phyloP scores from a whole-genome alignment of 73 alveolate genomes.

The Blepharisma stoltei region DNA sequence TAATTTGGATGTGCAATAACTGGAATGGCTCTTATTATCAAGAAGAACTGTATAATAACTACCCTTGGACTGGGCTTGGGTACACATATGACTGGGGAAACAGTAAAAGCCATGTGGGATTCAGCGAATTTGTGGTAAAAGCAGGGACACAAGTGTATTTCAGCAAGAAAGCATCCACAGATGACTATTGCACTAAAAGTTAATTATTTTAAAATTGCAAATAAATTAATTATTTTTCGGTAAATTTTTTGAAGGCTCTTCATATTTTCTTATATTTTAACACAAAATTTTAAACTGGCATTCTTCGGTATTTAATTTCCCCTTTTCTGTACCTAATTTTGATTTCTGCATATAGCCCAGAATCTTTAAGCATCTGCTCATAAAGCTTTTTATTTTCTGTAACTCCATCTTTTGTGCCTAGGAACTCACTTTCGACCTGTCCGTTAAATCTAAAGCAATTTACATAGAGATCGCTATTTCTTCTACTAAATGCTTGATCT shows the following conservation, averaged over 20 bases:
- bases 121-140: slow-evolving; percentile 7
- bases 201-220: no score
- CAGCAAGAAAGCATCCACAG: no score
- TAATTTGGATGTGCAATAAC: slow-evolving; percentile 15
- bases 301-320: no score
- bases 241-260: no score
- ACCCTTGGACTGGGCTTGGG: slow-evolving; percentile 30
- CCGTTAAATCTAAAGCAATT: slow-evolving; percentile 9
- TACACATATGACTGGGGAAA: slow-evolving; percentile 20
- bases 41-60: neutral
- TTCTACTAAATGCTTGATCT: no score
- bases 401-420: slow-evolving; percentile 10
- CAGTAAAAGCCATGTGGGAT: neutral
- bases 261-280: no score
- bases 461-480: neutral
- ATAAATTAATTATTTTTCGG: no score
- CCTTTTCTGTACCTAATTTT: neutral
- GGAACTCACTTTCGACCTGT: slow-evolving; percentile 21
- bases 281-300: no score
- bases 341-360: neutral
- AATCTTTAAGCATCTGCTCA: neutral
- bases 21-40: neutral
- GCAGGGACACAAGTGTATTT: neutral
- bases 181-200: no score
- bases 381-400: neutral